Percentiles rank a stretch among this genome's conserved stretches.
These are phyloP conservation scores for Quercus variabilis DNA, from an alignment of 306 rosid genomes.

Conservation along the genomic window DNA sequence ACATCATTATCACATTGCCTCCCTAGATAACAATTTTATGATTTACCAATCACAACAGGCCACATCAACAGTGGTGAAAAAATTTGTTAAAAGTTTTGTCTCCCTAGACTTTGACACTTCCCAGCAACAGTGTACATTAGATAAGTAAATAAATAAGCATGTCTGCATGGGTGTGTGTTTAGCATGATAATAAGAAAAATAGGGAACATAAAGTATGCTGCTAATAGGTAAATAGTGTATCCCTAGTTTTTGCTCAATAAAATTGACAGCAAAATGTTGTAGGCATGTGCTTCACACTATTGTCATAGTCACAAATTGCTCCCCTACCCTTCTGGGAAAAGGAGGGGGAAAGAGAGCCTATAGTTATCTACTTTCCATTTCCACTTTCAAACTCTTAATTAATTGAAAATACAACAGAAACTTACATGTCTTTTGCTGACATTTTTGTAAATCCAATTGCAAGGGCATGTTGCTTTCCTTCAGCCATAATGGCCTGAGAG, in stretches of 20 bases:
- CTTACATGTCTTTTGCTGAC: conserved; percentile 97
- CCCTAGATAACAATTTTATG: too few relatives aligned
- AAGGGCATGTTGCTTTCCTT: conserved; percentile 98
- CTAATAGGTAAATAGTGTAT: neutral
- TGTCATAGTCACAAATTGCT: neutral
- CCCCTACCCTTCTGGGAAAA: neutral
- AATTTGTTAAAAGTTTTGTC: too few relatives aligned
- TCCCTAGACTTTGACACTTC: neutral
- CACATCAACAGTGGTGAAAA: too few relatives aligned
- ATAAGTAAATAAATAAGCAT: neutral
- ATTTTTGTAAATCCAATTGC: conserved; percentile 98
- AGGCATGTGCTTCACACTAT: neutral
- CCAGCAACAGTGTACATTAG: neutral
- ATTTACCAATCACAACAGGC: too few relatives aligned
- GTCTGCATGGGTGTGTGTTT: neutral
- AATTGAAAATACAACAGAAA: conserved; percentile 12
- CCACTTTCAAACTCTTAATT: neutral
- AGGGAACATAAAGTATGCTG: neutral
- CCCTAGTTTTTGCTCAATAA: neutral
- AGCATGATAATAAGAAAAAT: neutral
- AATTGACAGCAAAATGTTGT: neutral
- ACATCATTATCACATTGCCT: too few relatives aligned
- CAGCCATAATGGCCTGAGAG: conserved; percentile 96
- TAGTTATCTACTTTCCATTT: conserved; percentile 15
- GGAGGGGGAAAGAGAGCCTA: neutral